Conservation (phyloP, 345 rosid species). For the Barbarea vulgaris region DNA sequence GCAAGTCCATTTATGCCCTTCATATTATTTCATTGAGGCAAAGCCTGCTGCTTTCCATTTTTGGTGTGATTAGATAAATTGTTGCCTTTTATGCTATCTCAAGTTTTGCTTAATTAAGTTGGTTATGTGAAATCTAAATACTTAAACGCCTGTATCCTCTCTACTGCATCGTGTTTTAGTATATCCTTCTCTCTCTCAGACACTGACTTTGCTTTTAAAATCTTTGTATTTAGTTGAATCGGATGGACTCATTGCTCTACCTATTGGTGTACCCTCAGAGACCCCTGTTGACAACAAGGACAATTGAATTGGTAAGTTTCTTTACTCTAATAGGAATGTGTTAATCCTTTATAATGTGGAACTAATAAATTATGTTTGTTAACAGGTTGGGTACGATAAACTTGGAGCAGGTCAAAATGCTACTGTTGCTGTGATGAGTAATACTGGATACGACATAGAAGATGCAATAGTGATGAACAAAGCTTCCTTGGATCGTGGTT, state of each 20-base stretch:
- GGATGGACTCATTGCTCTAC: conserved; percentile 92
- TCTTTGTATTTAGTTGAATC: conserved; percentile 51
- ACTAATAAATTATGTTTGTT: conserved; percentile 28
- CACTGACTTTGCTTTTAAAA: conserved; percentile 5
- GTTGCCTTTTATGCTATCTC: conserved; percentile 7
- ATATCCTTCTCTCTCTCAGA: conserved; percentile 12
- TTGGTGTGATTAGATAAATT: neutral
- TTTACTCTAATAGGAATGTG: neutral
- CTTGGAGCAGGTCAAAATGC: conserved; percentile 99
- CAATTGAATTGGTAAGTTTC: conserved; percentile 83
- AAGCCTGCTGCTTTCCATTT: conserved; percentile 1
- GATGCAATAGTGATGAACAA: conserved; percentile 99
- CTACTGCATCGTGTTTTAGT: neutral
- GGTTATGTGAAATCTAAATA: conserved; percentile 5
- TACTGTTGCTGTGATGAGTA: conserved; percentile 96
- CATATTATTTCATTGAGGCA: conserved; percentile 8
- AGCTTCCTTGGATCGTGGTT: conserved; percentile 94
- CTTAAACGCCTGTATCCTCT: conserved; percentile 5
- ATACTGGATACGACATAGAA: conserved; percentile 96
- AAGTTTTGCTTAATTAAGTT: conserved; percentile 16
- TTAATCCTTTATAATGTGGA: neutral
- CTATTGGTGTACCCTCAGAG: conserved; percentile 92
- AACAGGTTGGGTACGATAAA: conserved; percentile 90
- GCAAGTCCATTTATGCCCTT: conserved; percentile 45
- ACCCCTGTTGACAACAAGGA: conserved; percentile 87